Conservation (phyloP, 1,284 basidiomycete genomes). For the Termitomyces sp. region DNA sequence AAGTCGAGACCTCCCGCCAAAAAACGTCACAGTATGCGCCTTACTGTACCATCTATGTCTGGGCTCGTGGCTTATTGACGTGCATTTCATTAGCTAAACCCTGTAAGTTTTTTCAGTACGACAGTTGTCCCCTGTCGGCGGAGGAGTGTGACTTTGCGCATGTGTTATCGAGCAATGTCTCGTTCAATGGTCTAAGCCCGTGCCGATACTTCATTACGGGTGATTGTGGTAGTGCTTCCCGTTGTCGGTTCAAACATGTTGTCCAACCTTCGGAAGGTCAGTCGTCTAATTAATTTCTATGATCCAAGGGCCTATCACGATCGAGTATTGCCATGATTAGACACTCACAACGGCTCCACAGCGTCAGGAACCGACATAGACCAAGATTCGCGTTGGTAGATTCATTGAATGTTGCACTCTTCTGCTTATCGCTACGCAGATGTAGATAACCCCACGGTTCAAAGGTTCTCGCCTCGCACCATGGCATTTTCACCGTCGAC, state of each 20-base stretch:
- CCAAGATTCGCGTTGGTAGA: slow-evolving; percentile 2
- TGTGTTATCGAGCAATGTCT: slow-evolving; percentile 26
- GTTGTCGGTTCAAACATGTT: slow-evolving; percentile 35
- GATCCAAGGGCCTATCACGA: not conserved
- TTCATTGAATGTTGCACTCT: not conserved
- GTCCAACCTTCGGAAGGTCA: slow-evolving; percentile 24
- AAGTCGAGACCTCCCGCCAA: slow-evolving; percentile 27
- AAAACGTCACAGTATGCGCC: slow-evolving; percentile 39
- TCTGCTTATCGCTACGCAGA: not conserved
- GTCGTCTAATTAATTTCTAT: slow-evolving; percentile 2
- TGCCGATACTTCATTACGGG: slow-evolving; percentile 37
- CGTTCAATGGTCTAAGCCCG: slow-evolving; percentile 20
- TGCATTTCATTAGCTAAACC: slow-evolving; percentile 35
- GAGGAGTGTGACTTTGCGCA: slow-evolving; percentile 45
- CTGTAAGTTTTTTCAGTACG: slow-evolving; percentile 41
- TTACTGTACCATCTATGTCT: slow-evolving; percentile 5
- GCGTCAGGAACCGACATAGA: not conserved
- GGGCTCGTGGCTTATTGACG: slow-evolving; percentile 8
- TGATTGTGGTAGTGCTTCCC: slow-evolving; percentile 33
- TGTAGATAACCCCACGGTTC: not conserved
- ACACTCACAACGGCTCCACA: not conserved
- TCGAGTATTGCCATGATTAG: not conserved
- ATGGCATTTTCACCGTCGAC: slow-evolving; percentile 6
- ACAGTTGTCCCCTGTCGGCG: slow-evolving; percentile 35
- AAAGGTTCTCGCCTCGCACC: not conserved